Conservation (phyloP, 2,329 filamentous ascomycete species). For the Hymenoscyphus fructigenus region DNA sequence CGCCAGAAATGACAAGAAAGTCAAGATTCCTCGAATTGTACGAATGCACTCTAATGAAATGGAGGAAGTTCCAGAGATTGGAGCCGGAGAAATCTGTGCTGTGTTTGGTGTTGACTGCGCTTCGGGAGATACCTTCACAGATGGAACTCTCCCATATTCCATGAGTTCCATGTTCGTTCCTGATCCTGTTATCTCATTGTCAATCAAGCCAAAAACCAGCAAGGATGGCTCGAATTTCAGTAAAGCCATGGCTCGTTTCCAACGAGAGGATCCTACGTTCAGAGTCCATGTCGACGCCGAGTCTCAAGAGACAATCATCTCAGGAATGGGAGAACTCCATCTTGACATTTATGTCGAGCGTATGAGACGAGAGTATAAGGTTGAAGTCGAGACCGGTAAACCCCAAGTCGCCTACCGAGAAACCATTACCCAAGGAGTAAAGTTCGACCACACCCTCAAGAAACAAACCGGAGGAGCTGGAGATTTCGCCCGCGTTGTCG, state of each 20-base stretch:
- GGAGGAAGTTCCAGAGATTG: slow-evolving; percentile 92
- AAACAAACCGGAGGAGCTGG: slow-evolving; percentile 95
- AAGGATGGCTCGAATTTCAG: slow-evolving; percentile 93
- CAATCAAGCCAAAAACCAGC: slow-evolving; percentile 91
- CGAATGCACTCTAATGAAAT: slow-evolving; percentile 99
- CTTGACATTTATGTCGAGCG: slow-evolving; percentile 97
- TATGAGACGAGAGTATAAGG: slow-evolving; percentile 93
- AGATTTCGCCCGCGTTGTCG: slow-evolving; percentile 90
- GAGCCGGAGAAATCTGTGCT: slow-evolving; percentile 95
- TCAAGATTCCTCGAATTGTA: slow-evolving; percentile 94
- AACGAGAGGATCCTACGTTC: slow-evolving; percentile 97
- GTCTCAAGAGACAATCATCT: slow-evolving; percentile 95
- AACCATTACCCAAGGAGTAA: slow-evolving; percentile 75
- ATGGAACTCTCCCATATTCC: slow-evolving; percentile 85
- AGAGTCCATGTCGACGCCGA: slow-evolving; percentile 89
- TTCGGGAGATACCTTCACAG: slow-evolving; percentile 96
- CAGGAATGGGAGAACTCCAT: slow-evolving; percentile 96
- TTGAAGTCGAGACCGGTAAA: slow-evolving; percentile 92
- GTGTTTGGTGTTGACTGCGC: slow-evolving; percentile 98
- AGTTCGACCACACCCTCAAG: slow-evolving; percentile 92
- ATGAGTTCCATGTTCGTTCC: slow-evolving; percentile 99
- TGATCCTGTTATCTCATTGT: slow-evolving; percentile 96
- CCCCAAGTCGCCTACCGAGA: slow-evolving; percentile 97
- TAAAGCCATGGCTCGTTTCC: slow-evolving; percentile 98
- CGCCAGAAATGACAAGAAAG: slow-evolving; percentile 89